Evolutionary conservation across 2,329 filamentous ascomycete species (phyloP).

Genomic region (Paraphoma chrysanthemicola): DNA sequence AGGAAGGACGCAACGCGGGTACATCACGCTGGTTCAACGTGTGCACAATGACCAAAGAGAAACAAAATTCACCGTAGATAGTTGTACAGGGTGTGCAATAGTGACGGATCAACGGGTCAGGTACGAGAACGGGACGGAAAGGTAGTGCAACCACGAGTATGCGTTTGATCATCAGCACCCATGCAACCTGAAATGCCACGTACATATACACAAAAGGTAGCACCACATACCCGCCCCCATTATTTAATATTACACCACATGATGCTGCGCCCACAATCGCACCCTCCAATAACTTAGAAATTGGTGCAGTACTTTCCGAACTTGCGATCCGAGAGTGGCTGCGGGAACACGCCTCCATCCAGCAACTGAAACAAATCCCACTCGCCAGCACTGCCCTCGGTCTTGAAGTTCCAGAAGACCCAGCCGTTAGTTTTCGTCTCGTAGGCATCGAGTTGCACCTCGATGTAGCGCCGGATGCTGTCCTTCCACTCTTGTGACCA

Average conservation of each 20-base stretch:
- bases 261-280: background rate
- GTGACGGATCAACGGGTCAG: background rate
- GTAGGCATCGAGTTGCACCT: constrained; percentile 62
- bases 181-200: background rate
- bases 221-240: constrained; percentile 1
- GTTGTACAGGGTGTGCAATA: background rate
- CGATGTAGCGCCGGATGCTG: constrained; percentile 59
- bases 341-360: constrained; percentile 59
- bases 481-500: constrained; percentile 56
- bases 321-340: constrained; percentile 34
- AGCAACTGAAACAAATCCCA: constrained; percentile 61
- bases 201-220: constrained; percentile 2
- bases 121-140: background rate
- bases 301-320: constrained; percentile 38
- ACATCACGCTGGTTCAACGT: too few species aligned
- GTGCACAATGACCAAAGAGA: too few species aligned
- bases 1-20: too few species aligned
- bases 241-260: background rate
- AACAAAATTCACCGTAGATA: too few species aligned
- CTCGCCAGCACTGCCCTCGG: constrained; percentile 57
- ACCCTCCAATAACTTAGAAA: constrained; percentile 10
- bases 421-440: constrained; percentile 60
- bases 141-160: background rate
- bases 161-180: background rate
- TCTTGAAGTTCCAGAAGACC: constrained; percentile 68